Evolutionary conservation across 148 eudicot species (phyloP).

Genomic region (Polygonum maritimum): DNA sequence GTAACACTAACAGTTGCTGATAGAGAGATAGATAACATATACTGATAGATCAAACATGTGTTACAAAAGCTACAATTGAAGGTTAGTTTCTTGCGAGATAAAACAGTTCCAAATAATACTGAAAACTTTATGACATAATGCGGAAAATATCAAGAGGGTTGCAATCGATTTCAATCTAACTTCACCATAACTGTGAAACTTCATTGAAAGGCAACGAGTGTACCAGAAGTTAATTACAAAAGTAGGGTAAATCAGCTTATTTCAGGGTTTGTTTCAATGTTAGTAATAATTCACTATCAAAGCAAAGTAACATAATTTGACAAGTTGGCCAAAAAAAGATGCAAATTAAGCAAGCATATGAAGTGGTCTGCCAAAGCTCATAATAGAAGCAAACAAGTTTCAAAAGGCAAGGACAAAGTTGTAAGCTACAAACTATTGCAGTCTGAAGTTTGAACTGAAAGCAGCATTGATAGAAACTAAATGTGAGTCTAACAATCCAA

Average conservation of each 20-base stretch:
- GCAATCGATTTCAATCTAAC: too few species aligned
- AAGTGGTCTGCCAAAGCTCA: background rate
- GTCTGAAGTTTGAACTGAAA: background rate
- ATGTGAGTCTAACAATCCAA: background rate
- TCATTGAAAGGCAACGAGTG: too few species aligned
- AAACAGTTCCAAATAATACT: background rate
- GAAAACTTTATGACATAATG: too few species aligned
- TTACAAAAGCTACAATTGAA: too few species aligned
- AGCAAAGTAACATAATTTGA: too few species aligned
- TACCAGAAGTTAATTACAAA: too few species aligned
- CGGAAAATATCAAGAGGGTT: too few species aligned
- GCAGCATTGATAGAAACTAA: background rate
- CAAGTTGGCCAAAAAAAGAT: background rate
- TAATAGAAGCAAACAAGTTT: background rate
- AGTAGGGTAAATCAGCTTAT: too few species aligned
- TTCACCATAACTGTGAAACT: too few species aligned
- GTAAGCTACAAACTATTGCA: slow-evolving; percentile 8
- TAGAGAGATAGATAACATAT: background rate
- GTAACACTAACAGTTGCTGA: background rate
- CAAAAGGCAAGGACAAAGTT: background rate
- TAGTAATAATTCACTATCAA: too few species aligned
- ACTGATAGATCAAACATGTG: too few species aligned
- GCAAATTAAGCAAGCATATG: background rate
- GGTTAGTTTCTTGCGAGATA: background rate
- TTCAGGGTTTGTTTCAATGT: too few species aligned